A percentile compares a stretch with the other conserved stretches of the same genome.
phyloP scores from a whole-genome alignment of 106 monocot genomes.

The Agapanthus africanus region DNA sequence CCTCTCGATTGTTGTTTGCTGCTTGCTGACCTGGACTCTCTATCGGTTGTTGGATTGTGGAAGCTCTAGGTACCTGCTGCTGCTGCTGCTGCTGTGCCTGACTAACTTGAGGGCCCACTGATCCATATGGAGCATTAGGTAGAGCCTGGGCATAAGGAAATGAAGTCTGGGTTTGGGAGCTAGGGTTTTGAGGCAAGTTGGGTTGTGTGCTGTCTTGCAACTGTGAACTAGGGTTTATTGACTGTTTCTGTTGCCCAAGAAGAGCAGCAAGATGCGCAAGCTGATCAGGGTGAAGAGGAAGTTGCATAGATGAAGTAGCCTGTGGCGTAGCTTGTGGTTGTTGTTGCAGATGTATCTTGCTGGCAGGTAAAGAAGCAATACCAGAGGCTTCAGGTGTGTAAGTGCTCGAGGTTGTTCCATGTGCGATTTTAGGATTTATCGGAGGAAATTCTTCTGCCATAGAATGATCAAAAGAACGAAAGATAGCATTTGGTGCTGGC shows the following conservation, averaged over 20 bases:
- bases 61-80: slow-evolving; percentile 12
- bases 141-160: background rate
- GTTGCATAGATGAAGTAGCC: slow-evolving; percentile 22
- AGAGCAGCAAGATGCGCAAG: slow-evolving; percentile 66
- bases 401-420: slow-evolving; percentile 20
- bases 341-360: slow-evolving; percentile 18
- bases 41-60: slow-evolving; percentile 15
- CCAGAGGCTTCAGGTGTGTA: slow-evolving; percentile 21
- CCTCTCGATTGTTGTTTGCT: slow-evolving; percentile 22
- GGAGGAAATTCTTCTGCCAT: slow-evolving; percentile 18
- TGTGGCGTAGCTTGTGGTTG: slow-evolving; percentile 20
- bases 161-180: slow-evolving; percentile 1
- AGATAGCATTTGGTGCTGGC: slow-evolving; percentile 10
- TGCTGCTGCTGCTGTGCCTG: slow-evolving; percentile 11
- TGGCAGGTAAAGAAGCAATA: background rate
- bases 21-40: slow-evolving; percentile 32
- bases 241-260: slow-evolving; percentile 59
- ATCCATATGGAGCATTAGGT: slow-evolving; percentile 5
- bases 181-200: slow-evolving; percentile 14
- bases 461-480: slow-evolving; percentile 18
- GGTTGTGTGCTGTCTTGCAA: slow-evolving; percentile 10
- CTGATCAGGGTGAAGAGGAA: slow-evolving; percentile 56
- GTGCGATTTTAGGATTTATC: slow-evolving; percentile 11
- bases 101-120: slow-evolving; percentile 15
- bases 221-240: slow-evolving; percentile 21